Evolutionary conservation across 371 early-diverging fungal genomes (phyloP), one percentile per base, ranked within the genome.

Genomic region (Mortierella sp.): DNA sequence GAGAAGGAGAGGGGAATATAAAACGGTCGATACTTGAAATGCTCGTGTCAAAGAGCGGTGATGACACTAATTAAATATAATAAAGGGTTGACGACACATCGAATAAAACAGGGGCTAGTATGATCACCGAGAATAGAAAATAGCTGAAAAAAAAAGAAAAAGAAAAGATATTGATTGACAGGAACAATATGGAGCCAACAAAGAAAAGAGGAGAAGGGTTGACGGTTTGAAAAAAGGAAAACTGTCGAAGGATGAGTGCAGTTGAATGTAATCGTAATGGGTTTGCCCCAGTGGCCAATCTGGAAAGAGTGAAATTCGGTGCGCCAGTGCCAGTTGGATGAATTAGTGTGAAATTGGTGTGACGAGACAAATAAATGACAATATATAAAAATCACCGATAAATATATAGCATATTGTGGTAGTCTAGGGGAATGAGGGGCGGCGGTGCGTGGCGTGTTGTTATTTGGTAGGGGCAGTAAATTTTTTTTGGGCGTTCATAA

Each of bases 301-400:
- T 49, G 49, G 49, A 8, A 49, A 19, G n/a, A 23, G 23, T 22
- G 4, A 12, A 45, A 8, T 45, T 45, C 3, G 12, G 45, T 45
- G 45, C 12, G 15, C 45, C 45, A 45, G 45, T 45, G 3, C 9
- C 4, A 49, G 49, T 6, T 40, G 40, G n/a, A n/a, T 9, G 26
- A 56, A 26, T 58, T 58, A 49, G 62, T 32, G 62, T 62, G 62
- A 49, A 62, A 62, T 47, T 62, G 49, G 62, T 62, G 19, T 29
- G 3, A 29, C 45, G 31, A 58, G 9, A 15, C 10, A 32, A 28
- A 31, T 31, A 60, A 42, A 22, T 15, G 12, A 13, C 15, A 9
- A 19, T 43, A 31, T 43, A 29, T 28, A 47, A 62, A 62, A 62
- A 47, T 62, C 62, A 62, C 49, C 49, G 62, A 62, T 22, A 58